Percentiles rank a stretch among this genome's conserved stretches.
Conservation (phyloP, 75 land plant species). For the Gnetum montanum region DNA sequence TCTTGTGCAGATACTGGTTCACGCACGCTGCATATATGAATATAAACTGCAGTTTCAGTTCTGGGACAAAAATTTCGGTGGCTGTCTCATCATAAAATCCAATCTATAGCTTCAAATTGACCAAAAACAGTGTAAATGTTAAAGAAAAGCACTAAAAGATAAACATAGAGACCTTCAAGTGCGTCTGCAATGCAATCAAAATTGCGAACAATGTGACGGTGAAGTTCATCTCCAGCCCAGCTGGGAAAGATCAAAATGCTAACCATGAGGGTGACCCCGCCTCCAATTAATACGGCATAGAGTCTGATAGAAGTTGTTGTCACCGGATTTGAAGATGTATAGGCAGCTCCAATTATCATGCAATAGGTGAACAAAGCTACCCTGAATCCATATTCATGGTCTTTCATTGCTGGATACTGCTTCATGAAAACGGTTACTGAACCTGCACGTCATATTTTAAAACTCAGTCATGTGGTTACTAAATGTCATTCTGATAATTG, state of each 20-base stretch:
- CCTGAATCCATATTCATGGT: conserved; percentile 54
- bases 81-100: not conserved
- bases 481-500: too few relatives aligned
- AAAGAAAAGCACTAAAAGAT: not conserved
- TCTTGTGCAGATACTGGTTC: conserved; percentile 29
- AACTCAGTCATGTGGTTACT: too few relatives aligned
- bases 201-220: conserved; percentile 28
- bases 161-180: conserved; percentile 36
- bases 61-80: not conserved
- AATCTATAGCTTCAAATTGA: not conserved
- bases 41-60: not conserved
- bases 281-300: conserved; percentile 53
- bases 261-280: conserved; percentile 36
- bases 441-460: too few relatives aligned
- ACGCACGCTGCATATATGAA: conserved; percentile 56
- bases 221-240: conserved; percentile 64
- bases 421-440: conserved; percentile 45
- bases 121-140: too few relatives aligned
- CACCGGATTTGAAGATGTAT: conserved; percentile 38
- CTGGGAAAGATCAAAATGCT: conserved; percentile 37
- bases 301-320: conserved; percentile 34
- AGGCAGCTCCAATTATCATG: conserved; percentile 46
- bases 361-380: conserved; percentile 50
- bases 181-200: conserved; percentile 42
- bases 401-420: conserved; percentile 32